Evolutionary conservation across 23 red algal species (phyloP).

Genomic region (Chondrus crispus): DNA sequence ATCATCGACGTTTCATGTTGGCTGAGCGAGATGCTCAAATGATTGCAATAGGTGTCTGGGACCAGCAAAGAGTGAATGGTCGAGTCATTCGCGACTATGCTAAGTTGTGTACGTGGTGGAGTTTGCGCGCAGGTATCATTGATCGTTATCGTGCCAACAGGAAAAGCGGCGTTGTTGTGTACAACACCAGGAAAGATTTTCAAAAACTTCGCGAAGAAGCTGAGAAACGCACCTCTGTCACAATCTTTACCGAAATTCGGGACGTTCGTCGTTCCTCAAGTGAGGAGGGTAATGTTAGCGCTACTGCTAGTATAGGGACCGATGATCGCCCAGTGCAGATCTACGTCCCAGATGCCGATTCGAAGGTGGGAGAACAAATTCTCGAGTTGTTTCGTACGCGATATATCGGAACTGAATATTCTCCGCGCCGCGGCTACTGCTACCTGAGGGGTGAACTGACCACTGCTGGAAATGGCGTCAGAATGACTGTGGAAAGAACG

Average conservation of each 20-base stretch:
- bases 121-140: neutral
- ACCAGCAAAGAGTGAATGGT: constrained; percentile 14
- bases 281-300: neutral
- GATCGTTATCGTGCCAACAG: neutral
- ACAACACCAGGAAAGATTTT: neutral
- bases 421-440: neutral
- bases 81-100: neutral
- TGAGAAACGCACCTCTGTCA: neutral
- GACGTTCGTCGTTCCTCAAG: neutral
- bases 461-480: neutral
- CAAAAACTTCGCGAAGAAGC: neutral
- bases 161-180: neutral
- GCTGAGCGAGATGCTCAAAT: constrained; percentile 33
- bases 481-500: neutral
- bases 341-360: neutral
- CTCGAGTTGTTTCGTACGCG: neutral
- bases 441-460: neutral
- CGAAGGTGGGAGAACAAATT: neutral
- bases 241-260: constrained; percentile 21
- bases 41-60: constrained; percentile 13
- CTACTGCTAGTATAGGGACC: neutral
- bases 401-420: neutral
- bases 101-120: constrained; percentile 9
- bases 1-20: neutral
- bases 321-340: constrained; percentile 3